These are phyloP conservation scores for Physcomitrellopsis africana DNA, from an alignment of 225 moss, liverwort and hornwort species.

Conservation along the genomic window DNA sequence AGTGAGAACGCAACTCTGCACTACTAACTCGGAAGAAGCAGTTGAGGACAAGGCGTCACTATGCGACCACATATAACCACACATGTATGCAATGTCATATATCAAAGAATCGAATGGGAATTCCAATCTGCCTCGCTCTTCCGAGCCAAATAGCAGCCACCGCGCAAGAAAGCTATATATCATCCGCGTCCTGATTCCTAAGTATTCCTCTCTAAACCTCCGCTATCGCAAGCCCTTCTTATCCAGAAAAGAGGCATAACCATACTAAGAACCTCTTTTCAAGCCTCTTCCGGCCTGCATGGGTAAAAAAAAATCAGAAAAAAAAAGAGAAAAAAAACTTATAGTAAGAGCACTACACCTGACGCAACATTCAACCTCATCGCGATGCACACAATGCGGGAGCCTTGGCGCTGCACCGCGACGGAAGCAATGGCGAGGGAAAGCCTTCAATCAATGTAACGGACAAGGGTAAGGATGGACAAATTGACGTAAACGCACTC, in stretches of 20 bases:
- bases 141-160: constrained; percentile 4
- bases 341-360: constrained; percentile 24
- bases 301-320: background rate
- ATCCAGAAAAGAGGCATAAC: background rate
- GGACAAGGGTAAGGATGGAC: background rate
- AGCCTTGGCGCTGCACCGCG: background rate
- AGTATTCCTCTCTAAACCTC: constrained; percentile 12
- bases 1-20: background rate
- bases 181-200: background rate
- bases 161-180: background rate
- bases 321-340: background rate
- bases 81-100: background rate
- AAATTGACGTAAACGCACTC: constrained; percentile 2
- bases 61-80: background rate
- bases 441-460: constrained; percentile 20
- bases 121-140: background rate
- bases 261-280: background rate
- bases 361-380: constrained; percentile 28
- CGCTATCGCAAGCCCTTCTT: background rate
- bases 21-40: background rate
- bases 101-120: background rate
- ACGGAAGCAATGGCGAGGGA: constrained; percentile 24
- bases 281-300: background rate
- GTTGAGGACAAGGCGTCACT: background rate
- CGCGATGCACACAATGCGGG: constrained; percentile 12